Evolutionary conservation across 495 filamentous ascomycete genomes (phyloP).

Genomic region (Podospora didyma): DNA sequence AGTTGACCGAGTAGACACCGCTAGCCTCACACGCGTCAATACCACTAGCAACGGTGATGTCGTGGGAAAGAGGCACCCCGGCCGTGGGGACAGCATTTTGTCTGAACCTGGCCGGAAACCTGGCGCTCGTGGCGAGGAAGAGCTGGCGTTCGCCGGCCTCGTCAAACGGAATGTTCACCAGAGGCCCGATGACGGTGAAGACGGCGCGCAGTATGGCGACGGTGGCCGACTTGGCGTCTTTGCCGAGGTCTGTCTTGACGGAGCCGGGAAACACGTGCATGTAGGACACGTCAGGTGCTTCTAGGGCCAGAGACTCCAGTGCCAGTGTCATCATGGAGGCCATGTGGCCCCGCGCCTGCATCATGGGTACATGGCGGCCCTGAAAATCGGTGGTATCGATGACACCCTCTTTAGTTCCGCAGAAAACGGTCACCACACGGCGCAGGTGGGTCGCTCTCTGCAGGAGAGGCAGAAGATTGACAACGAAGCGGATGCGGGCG

Average conservation of each 20-base stretch:
- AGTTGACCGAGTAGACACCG: constrained; percentile 50
- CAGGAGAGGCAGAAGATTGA: constrained; percentile 60
- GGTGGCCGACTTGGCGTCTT: constrained; percentile 1
- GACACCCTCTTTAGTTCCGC: constrained; percentile 49
- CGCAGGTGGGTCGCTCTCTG: constrained; percentile 40
- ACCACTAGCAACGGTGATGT: constrained; percentile 32
- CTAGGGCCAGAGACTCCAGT: constrained; percentile 44
- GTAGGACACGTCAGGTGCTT: constrained; percentile 50
- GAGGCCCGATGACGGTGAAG: constrained; percentile 11
- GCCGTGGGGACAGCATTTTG: background rate
- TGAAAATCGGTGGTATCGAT: constrained; percentile 48
- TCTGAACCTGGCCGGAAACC: constrained; percentile 34
- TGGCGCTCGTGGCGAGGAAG: constrained; percentile 49
- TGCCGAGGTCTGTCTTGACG: constrained; percentile 39
- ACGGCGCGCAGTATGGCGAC: background rate
- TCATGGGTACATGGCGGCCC: constrained; percentile 16
- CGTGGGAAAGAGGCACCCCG: constrained; percentile 27
- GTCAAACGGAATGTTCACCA: constrained; percentile 14
- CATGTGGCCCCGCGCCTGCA: constrained; percentile 38
- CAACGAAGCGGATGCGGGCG: constrained; percentile 57
- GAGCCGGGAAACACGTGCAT: constrained; percentile 55
- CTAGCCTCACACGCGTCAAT: constrained; percentile 44
- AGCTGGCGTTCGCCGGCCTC: constrained; percentile 55
- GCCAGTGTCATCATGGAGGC: constrained; percentile 47
- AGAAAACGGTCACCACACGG: constrained; percentile 58